Percentiles rank a stretch among this genome's conserved stretches.
Conservation (phyloP, 2,329 filamentous ascomycete genomes). For the Penicillium sp. region DNA sequence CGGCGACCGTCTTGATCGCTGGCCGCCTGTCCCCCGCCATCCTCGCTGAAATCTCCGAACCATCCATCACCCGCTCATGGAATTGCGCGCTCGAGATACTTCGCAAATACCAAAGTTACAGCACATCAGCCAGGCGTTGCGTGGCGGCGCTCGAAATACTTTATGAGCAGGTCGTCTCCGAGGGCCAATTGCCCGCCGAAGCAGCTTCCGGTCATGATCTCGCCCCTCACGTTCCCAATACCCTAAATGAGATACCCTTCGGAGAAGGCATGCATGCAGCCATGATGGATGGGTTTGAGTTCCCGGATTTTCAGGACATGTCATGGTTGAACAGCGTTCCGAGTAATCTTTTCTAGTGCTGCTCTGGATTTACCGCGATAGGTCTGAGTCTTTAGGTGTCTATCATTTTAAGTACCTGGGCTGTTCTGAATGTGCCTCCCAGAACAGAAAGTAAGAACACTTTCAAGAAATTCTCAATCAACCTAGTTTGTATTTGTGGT, state of each 20-base stretch:
- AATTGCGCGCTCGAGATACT: conserved; percentile 34
- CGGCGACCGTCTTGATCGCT: conserved; percentile 39
- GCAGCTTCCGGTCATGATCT: conserved; percentile 2
- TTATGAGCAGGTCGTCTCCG: conserved; percentile 31
- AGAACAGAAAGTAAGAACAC: background rate
- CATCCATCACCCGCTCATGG: conserved; percentile 30
- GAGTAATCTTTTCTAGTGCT: conserved; percentile 30
- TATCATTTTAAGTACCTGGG: background rate
- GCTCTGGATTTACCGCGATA: background rate
- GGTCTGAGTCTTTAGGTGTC: background rate
- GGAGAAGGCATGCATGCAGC: conserved; percentile 31
- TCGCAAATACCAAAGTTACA: conserved; percentile 35
- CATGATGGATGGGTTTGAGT: conserved; percentile 30
- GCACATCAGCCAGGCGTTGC: conserved; percentile 35
- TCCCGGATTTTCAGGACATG: conserved; percentile 38
- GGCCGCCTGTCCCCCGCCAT: conserved; percentile 33
- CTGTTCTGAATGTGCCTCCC: too few relatives aligned
- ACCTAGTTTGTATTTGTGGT: background rate
- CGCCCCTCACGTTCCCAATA: background rate
- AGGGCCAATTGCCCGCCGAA: conserved; percentile 13
- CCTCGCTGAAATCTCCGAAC: conserved; percentile 29
- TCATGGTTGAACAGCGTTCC: conserved; percentile 39
- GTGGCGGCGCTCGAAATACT: conserved; percentile 37
- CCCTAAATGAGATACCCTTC: conserved; percentile 27
- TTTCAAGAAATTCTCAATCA: background rate